Conservation (phyloP, 2,329 filamentous ascomycete species). For the Ascomycota sp. region DNA sequence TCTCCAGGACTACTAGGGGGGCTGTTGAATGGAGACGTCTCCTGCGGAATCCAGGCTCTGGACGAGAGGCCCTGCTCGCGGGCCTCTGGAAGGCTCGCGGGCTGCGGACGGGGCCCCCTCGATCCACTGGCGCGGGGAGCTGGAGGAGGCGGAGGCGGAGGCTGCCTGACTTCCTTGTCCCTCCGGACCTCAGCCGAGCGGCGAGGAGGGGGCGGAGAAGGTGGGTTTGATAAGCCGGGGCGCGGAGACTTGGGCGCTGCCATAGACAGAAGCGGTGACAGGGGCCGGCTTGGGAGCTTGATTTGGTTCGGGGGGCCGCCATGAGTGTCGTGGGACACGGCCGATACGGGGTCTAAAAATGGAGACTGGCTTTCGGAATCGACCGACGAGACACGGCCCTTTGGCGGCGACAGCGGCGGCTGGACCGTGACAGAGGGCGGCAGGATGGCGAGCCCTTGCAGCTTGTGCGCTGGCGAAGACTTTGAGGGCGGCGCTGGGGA, state of each 20-base stretch:
- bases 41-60: conserved; percentile 10
- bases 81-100: conserved; percentile 3
- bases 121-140: conserved; percentile 60
- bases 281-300: conserved; percentile 31
- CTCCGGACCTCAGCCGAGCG: conserved; percentile 36
- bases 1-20: conserved; percentile 49
- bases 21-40: conserved; percentile 63
- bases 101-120: conserved; percentile 11
- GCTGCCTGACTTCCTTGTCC: conserved; percentile 20
- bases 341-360: conserved; percentile 25
- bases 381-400: conserved; percentile 15
- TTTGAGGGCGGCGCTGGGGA: conserved; percentile 8
- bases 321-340: conserved; percentile 19
- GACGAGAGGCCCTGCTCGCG: conserved; percentile 2
- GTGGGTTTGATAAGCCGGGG: conserved; percentile 25
- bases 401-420: conserved; percentile 47
- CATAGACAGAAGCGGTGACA: conserved; percentile 24
- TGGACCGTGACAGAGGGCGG: conserved; percentile 48
- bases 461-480: conserved; percentile 7
- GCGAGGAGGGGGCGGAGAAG: conserved; percentile 40
- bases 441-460: conserved; percentile 15
- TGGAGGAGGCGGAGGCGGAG: conserved; percentile 46
- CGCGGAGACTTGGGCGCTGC: conserved; percentile 21
- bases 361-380: conserved; percentile 18
- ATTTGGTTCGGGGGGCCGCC: conserved; percentile 21